Evolutionary conservation across 805 yeast species (phyloP), one percentile per base, ranked within the genome.

Genomic region (Candida glaebosa): DNA sequence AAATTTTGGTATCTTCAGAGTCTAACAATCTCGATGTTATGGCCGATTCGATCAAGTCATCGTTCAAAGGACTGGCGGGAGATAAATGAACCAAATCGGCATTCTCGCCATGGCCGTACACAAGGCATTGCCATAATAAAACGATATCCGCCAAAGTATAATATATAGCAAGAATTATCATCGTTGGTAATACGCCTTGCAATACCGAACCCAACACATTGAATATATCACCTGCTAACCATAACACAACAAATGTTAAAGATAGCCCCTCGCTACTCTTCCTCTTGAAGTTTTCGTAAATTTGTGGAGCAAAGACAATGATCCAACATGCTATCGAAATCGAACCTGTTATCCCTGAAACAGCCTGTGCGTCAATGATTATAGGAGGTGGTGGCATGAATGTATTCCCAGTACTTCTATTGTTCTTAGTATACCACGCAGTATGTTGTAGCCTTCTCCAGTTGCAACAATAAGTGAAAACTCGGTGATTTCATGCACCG

Each of bases 311-410:
- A 71, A 93, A 91, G 14, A 91, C 99, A 37, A 93, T 90, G 45
- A 93, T 84, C 99, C 99, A 91, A 61, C 97, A 93, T 12, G 97
- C 96, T 36, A 91, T 78, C 15, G 98, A 91, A 26, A 93, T 88
- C 9, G 96, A 87, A 45, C 84, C 87, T 15, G 85, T 80, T 42
- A 86, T 83, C 5, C 91, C 93, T 54, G 88, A 80, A 15, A 85
- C 79, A 14, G 86, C 86, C 48, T 79, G 78, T 14, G 87, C 81
- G 49, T 79, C 83, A 41, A 82, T 67, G 20, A 76, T 73, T 18
- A 82, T 73, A 2, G 89, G 86, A 18, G 81, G 81, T 26, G 84
- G 83, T 18, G 84, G 83, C 35, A 32, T 32, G n/a, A n/a, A n/a
- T n/a, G n/a, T n/a, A n/a, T n/a, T n/a, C n/a, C n/a, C n/a, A n/a